Percentiles rank a stretch among this genome's conserved stretches.
Conservation (phyloP, 345 rosid genomes). For the Bruguiera sexangula region DNA sequence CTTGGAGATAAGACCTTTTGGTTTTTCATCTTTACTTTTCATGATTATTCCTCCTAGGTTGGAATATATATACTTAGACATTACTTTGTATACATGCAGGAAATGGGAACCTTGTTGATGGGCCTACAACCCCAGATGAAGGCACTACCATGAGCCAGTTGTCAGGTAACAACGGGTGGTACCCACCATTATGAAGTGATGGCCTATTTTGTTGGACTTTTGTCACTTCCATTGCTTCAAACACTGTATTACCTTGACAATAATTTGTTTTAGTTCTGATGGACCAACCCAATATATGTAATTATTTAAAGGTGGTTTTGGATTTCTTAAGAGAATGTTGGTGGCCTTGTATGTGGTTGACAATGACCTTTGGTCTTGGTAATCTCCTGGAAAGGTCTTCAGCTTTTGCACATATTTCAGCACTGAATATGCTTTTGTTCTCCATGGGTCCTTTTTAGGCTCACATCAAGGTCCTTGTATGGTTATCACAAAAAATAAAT, state of each 20-base stretch:
- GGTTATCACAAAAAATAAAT: too few species aligned
- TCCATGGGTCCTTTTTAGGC: not conserved
- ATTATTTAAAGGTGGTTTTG: not conserved
- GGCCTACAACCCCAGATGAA: conserved; percentile 29
- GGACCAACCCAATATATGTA: not conserved
- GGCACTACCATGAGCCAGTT: conserved; percentile 22
- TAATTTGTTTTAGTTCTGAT: not conserved
- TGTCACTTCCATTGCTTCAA: not conserved
- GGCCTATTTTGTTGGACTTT: not conserved
- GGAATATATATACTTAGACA: not conserved
- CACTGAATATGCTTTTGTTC: not conserved
- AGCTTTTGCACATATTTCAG: not conserved
- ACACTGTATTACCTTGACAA: not conserved
- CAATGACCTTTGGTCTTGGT: not conserved
- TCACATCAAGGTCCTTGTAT: not conserved
- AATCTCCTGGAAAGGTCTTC: not conserved
- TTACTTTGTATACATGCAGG: conserved; percentile 22
- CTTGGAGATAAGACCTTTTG: conserved; percentile 7
- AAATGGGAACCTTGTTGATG: conserved; percentile 28
- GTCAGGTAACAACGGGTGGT: conserved; percentile 22
- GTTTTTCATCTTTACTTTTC: not conserved
- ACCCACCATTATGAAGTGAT: not conserved
- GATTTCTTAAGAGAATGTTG: not conserved
- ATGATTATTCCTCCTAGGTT: not conserved
- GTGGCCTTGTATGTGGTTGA: not conserved